Conservation (phyloP, 2,329 filamentous ascomycete genomes). For the Pseudovirgaria hyperparasitica region DNA sequence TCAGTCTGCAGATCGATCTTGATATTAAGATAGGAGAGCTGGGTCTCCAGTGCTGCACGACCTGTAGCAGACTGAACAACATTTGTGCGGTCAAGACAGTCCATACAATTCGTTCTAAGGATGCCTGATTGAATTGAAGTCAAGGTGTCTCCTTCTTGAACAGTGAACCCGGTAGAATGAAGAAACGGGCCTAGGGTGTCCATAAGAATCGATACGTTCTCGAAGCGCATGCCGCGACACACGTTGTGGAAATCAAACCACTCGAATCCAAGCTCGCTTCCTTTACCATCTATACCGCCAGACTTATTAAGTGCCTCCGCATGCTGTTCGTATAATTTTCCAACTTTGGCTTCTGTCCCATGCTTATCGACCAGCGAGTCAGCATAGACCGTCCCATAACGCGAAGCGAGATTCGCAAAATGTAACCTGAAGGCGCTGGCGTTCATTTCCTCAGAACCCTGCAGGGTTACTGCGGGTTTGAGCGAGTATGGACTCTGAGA, state of each 20-base stretch:
- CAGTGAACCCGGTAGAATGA: slow-evolving; percentile 58
- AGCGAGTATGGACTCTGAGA: slow-evolving; percentile 89
- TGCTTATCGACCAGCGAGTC: slow-evolving; percentile 84
- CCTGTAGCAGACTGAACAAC: slow-evolving; percentile 89
- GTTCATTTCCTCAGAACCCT: slow-evolving; percentile 71
- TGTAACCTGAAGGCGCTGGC: slow-evolving; percentile 66
- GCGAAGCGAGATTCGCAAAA: slow-evolving; percentile 53
- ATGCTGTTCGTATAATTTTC: slow-evolving; percentile 61
- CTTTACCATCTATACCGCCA: slow-evolving; percentile 36
- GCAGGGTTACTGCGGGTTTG: slow-evolving; percentile 71
- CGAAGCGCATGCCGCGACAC: slow-evolving; percentile 94
- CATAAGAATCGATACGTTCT: slow-evolving; percentile 76
- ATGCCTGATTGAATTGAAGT: slow-evolving; percentile 54
- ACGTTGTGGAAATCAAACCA: slow-evolving; percentile 97
- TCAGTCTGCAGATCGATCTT: slow-evolving; percentile 64
- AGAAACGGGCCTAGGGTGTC: slow-evolving; percentile 56
- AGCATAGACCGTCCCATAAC: slow-evolving; percentile 66
- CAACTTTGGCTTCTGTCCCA: slow-evolving; percentile 67
- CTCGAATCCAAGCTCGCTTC: slow-evolving; percentile 53
- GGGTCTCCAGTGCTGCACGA: slow-evolving; percentile 66
- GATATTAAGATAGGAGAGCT: slow-evolving; percentile 64
- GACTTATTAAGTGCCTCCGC: slow-evolving; percentile 52
- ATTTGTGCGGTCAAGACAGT: slow-evolving; percentile 91
- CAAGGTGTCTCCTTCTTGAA: slow-evolving; percentile 34
- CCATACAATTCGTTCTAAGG: slow-evolving; percentile 96